Base-by-base conservation (phyloP, 148 eudicot species). In the Drosera capensis region DNA sequence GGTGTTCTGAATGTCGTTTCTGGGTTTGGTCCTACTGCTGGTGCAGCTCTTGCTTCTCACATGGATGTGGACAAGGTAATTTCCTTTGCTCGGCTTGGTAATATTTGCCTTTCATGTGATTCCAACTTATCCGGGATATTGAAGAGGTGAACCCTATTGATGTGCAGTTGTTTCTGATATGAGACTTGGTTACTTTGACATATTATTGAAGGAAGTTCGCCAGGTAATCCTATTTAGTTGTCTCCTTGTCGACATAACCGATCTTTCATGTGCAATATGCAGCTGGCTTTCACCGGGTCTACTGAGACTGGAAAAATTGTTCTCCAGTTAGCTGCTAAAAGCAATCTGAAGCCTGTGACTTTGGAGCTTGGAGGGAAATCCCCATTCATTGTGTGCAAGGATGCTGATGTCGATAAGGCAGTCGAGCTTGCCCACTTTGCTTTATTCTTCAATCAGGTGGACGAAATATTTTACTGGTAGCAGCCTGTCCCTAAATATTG, bases 311-410 rank as follows among this genome's bases (percentile, higher is more conserved):
- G 79, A 42, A 66, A 70, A 52, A 26, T 44, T 25, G 35, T 77
- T n/a, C 66, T 70, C 20, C 50, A 69, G 49, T 39, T 66, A 45
- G 73, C 83, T n/a, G 76, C 79, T 23, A 61, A 64, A 49, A 77
- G 83, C 51, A 77, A 77, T 36, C 79, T 77, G 20, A 77, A 77
- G 68, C 49, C 69, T 3, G 71, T 53, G 15, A 77, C 83, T 34
- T 55, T 77, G 60, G 83, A 77, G 61, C 83, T 77, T 14, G 83
- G 83, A 18, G 83, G 83, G 46, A 77, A 72, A 65, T 77, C 83
- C 8, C 83, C 83, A 41, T 72, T 77, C 45, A 72, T 77, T 6
- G 56, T 77, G 37, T 77, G 83, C 20, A 65, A 77, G 62, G 83
- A 77, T 66, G 83, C 83, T 36, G 83, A 77, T 45, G 47, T 77